Conservation (phyloP, 1,284 basidiomycete genomes). For the Singerocomus inundabilis region DNA sequence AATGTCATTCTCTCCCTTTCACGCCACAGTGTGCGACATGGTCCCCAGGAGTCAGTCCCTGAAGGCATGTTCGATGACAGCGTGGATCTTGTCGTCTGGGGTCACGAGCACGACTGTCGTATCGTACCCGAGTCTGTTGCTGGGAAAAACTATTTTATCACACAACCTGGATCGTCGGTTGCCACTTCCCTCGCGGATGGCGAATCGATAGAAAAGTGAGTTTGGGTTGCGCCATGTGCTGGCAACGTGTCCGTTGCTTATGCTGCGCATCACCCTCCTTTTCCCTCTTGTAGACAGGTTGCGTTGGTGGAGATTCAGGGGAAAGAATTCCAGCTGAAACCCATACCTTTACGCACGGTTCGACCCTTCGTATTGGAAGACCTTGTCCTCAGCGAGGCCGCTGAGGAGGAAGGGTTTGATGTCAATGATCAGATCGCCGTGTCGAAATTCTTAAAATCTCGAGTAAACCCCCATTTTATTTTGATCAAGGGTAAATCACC, state of each 20-base stretch:
- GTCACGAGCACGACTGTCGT: conserved; percentile 97
- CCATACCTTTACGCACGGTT: conserved; percentile 87
- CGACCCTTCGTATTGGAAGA: conserved; percentile 95
- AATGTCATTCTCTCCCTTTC: neutral
- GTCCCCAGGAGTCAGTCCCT: conserved; percentile 89
- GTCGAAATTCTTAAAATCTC: conserved; percentile 72
- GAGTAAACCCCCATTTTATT: conserved; percentile 43
- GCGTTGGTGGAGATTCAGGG: conserved; percentile 83
- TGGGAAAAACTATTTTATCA: conserved; percentile 89
- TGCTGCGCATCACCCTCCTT: neutral
- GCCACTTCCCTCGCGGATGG: conserved; percentile 93
- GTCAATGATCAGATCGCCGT: conserved; percentile 80
- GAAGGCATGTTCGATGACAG: conserved; percentile 98
- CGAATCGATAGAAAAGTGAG: conserved; percentile 85
- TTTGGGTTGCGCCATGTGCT: conserved; percentile 10
- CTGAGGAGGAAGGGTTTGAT: conserved; percentile 74
- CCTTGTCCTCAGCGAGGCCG: conserved; percentile 69
- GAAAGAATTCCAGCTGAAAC: conserved; percentile 83
- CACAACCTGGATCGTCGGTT: conserved; percentile 93
- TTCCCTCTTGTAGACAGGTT: conserved; percentile 63
- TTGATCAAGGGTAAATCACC: neutral
- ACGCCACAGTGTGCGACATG: conserved; percentile 78
- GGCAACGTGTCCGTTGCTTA: neutral
- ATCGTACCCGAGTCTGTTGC: conserved; percentile 89
- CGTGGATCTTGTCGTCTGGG: conserved; percentile 94